Conservation (phyloP, 176 grass and related monocot species). For the Echinochloa phyllopogon region DNA sequence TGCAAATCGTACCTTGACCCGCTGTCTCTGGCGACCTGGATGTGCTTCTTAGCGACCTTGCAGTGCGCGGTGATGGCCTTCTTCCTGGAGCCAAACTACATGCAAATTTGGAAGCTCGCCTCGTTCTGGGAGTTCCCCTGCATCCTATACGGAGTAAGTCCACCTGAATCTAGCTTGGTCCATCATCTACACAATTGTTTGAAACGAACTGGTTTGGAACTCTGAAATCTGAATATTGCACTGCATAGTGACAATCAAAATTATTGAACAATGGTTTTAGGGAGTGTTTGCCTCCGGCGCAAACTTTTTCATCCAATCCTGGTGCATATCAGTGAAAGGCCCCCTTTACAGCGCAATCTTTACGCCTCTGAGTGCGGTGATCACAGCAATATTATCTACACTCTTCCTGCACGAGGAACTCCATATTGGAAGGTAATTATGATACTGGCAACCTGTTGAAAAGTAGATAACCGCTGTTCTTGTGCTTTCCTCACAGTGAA, state of each 20-base stretch:
- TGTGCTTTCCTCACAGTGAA: neutral
- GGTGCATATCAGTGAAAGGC: constrained; percentile 69
- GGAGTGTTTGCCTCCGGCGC: constrained; percentile 70
- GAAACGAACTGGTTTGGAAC: neutral
- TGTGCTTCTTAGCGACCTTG: constrained; percentile 74
- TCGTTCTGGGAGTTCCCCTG: constrained; percentile 62
- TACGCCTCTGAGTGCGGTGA: constrained; percentile 60
- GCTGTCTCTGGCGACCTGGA: constrained; percentile 63
- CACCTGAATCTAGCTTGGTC: neutral
- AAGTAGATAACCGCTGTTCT: neutral
- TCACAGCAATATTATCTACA: constrained; percentile 50
- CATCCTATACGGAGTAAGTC: constrained; percentile 66
- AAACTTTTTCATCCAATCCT: constrained; percentile 67
- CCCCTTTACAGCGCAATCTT: constrained; percentile 73
- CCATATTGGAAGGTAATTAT: constrained; percentile 63
- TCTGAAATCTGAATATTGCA: neutral
- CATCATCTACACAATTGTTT: neutral
- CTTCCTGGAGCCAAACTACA: constrained; percentile 53
- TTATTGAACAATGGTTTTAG: constrained; percentile 25
- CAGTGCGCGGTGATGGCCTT: constrained; percentile 54
- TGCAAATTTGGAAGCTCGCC: constrained; percentile 53
- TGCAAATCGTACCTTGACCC: constrained; percentile 62
- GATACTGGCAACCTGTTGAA: neutral
- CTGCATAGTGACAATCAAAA: neutral
- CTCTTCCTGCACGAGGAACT: constrained; percentile 58